A percentile compares a stretch with the other conserved stretches of the same genome.
These are phyloP conservation scores for Coemansia sp. DNA, from an alignment of 192 early-diverging fungal species.

Conservation along the genomic window DNA sequence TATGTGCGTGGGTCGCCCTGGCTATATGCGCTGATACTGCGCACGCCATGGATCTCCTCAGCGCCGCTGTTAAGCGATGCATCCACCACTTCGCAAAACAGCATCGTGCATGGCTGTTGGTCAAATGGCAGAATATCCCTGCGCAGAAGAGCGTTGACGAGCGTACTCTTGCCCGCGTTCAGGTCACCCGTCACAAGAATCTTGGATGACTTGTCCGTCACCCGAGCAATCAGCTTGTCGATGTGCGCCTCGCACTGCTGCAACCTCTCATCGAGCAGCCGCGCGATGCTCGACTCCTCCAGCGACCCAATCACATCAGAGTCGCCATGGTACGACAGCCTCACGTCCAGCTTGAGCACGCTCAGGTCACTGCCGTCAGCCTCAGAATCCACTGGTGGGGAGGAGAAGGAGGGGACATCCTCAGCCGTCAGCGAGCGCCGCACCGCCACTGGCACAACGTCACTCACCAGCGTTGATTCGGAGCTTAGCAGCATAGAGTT, in stretches of 20 bases:
- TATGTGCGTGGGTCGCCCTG: conserved; percentile 70
- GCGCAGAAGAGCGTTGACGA: conserved; percentile 93
- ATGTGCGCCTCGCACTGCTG: conserved; percentile 70
- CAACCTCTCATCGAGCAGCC: conserved; percentile 68
- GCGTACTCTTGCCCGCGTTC: conserved; percentile 96
- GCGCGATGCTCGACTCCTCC: conserved; percentile 68
- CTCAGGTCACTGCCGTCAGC: conserved; percentile 40
- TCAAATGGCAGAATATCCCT: conserved; percentile 88
- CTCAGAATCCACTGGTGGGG: conserved; percentile 13
- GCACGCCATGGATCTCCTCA: conserved; percentile 93
- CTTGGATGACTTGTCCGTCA: conserved; percentile 87
- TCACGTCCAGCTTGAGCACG: conserved; percentile 67
- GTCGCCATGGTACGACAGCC: conserved; percentile 61
- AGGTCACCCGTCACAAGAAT: conserved; percentile 97
- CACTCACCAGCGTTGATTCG: conserved; percentile 10
- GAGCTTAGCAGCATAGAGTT: conserved; percentile 29
- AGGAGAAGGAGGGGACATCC: conserved; percentile 1
- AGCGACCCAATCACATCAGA: conserved; percentile 62
- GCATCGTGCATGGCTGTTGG: conserved; percentile 96
- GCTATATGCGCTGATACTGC: conserved; percentile 64
- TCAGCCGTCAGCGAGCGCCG: conserved; percentile 36
- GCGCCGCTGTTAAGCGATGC: conserved; percentile 80
- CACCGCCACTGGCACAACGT: conserved; percentile 9
- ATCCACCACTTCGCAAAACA: conserved; percentile 96
- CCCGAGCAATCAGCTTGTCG: conserved; percentile 77